Base-by-base conservation (phyloP, 208 protist genomes). In the Acanthamoeba royreba region DNA sequence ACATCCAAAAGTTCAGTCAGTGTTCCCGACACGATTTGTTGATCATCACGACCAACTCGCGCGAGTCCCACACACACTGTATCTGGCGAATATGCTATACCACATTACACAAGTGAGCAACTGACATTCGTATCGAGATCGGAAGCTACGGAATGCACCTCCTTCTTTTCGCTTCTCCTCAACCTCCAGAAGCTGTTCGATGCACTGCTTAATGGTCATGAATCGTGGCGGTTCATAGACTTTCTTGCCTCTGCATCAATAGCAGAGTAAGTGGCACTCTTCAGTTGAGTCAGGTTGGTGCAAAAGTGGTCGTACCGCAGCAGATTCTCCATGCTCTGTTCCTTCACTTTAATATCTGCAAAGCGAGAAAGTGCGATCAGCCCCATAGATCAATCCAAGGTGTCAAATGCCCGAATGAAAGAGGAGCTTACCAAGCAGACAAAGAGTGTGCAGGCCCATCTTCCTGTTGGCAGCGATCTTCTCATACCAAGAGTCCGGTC, bases 261-360 rank as follows among this genome's bases (percentile, higher is more conserved):
- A 31, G 52, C 55, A 58, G 38, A 42, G 3, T 7, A 17, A 55
- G 7, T 2, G 38, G 11, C 38, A 47, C 17, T 25, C 25, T 4
- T 4, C 25, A n/a, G 15, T 7, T 45, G 45, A 63, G 22, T 15
- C 15, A 81, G 19, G 53, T 28, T 61, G 53, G n/a, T 49, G 42
- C 19, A 15, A 85, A 19, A 31, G 35, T 15, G 31, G 42, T 9
- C 74, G 25, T 74, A 96, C 92, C 98, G 97, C 4, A 99, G 97
- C 53, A 99, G 87, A 94, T 99, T 99, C 93, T 99, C 99, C 58
- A 99, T 95, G 28, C 97, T 98, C 58, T 98, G 97, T 96, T 99
- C 99, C 94, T 99, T 99, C 7, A 99, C 99, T 95, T 99, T 99
- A 94, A 99, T 99, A 96, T 99, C 99, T 97, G 63, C 85, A 15